A percentile compares a stretch with the other conserved stretches of the same genome.
Evolutionary conservation across 768 basidiomycete genomes (phyloP).

Genomic region (Kwoniella dendrophila): DNA sequence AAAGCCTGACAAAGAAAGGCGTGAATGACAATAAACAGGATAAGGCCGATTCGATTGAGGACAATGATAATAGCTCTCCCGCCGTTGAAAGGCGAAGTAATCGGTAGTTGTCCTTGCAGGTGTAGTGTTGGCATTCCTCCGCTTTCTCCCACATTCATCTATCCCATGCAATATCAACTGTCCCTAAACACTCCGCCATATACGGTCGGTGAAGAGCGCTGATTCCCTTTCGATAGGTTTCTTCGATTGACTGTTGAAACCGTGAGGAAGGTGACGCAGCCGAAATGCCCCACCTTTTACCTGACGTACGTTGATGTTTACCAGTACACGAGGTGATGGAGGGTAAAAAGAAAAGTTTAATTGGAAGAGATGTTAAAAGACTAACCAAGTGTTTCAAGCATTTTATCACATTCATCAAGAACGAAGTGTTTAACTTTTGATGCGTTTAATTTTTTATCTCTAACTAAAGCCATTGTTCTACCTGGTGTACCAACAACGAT

Average conservation of each 20-base stretch:
- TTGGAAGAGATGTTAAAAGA: constrained; percentile 55
- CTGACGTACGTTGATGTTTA: neutral
- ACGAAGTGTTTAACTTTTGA: constrained; percentile 96
- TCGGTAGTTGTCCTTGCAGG: no score
- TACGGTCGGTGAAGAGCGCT: no score
- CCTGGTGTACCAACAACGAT: constrained; percentile 98
- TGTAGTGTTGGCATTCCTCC: no score
- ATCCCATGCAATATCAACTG: no score
- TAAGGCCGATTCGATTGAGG: no score
- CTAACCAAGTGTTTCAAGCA: constrained; percentile 99
- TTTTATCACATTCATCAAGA: constrained; percentile 99
- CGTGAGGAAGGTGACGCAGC: constrained; percentile 16
- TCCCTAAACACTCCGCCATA: no score
- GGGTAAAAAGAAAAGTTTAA: neutral
- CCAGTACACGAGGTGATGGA: neutral
- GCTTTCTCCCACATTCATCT: no score
- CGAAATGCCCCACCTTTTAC: constrained; percentile 22
- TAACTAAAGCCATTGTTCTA: constrained; percentile 88
- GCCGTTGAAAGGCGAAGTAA: no score
- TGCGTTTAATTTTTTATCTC: constrained; percentile 93
- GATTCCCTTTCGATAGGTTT: no score
- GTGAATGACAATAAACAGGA: no score
- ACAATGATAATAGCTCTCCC: no score
- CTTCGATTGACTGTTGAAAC: neutral
- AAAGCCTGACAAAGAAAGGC: neutral